Evolutionary conservation across 2,329 filamentous ascomycete genomes (phyloP), one percentile per base, ranked within the genome.

Genomic region (Trichophyton verrucosum): DNA sequence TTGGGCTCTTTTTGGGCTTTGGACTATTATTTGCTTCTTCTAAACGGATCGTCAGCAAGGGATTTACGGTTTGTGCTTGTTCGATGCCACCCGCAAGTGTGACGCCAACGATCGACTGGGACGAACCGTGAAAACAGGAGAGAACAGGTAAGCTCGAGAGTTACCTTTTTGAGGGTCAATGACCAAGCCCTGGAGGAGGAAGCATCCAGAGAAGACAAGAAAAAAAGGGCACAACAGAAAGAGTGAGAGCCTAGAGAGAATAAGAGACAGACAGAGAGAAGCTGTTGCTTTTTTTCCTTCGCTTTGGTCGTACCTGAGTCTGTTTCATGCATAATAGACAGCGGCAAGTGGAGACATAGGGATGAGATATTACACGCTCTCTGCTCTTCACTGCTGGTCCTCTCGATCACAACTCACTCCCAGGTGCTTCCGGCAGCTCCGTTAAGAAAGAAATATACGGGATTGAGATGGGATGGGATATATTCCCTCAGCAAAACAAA

Each of bases 51-150:
- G 49, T 15, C 49, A 53, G 49, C 17, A 53, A 33, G 49, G 49
- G 27, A 30, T 53, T 53, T 53, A 53, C 49, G 24, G 22, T 53
- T 53, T 33, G 49, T 53, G 49, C 49, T 53, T 53, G 47, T 53
- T 53, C 47, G 49, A 20, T 53, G 49, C 49, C 49, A 53, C 49
- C 49, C 49, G 49, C 49, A 53, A 53, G 22, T 53, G 49, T 53
- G 49, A 53, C 49, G 49, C 49, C 49, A 53, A 24, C 11, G 24
- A 30, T 53, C 49, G 49, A 27, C 49, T n/a, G 20, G 6, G 3
- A 30, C 47, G 47, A 51, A 30, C 47, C 47, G 27, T 30, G 27
- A 38, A 11, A 38, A 38, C 33, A 38, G 11, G 33, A 38, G 33
- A 13, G 11, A 13, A 38, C 33, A 38, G 33, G 33, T 38, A 38